Evolutionary conservation across 73 alveolate genomes (phyloP).

Genomic region (Urostyla sp.): DNA sequence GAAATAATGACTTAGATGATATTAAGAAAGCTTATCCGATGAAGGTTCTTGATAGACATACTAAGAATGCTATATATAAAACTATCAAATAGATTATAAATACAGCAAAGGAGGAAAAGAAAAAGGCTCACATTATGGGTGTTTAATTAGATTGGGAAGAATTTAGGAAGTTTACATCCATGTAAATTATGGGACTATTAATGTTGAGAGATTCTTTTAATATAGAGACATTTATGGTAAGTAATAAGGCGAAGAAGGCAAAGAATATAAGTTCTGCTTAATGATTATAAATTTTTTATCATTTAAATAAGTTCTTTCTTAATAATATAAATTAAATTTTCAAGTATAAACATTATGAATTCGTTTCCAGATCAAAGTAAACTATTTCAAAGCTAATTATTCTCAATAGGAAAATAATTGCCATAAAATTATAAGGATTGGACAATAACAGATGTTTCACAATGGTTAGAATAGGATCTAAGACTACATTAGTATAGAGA

Average conservation of each 20-base stretch:
- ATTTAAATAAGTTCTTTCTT: no score
- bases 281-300: not conserved
- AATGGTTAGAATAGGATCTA: constrained; percentile 61
- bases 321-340: not conserved
- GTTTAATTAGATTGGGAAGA: constrained; percentile 59
- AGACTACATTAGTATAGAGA: constrained; percentile 61
- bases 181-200: constrained; percentile 54
- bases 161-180: constrained; percentile 51
- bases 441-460: constrained; percentile 58
- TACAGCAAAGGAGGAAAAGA: constrained; percentile 64
- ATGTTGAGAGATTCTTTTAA: constrained; percentile 54
- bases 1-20: not conserved
- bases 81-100: constrained; percentile 56
- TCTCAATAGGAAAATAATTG: no score
- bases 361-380: no score
- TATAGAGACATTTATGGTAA: no score
- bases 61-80: constrained; percentile 53
- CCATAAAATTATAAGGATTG: constrained; percentile 63
- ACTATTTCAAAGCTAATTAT: no score
- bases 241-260: no score
- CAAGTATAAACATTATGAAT: constrained; percentile 23
- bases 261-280: not conserved
- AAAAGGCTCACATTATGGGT: constrained; percentile 57
- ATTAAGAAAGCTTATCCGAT: constrained; percentile 16
- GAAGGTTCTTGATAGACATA: constrained; percentile 61